Base-by-base conservation (phyloP, 2,329 filamentous ascomycete genomes). In the Paraphaeosphaeria sporulosa region DNA sequence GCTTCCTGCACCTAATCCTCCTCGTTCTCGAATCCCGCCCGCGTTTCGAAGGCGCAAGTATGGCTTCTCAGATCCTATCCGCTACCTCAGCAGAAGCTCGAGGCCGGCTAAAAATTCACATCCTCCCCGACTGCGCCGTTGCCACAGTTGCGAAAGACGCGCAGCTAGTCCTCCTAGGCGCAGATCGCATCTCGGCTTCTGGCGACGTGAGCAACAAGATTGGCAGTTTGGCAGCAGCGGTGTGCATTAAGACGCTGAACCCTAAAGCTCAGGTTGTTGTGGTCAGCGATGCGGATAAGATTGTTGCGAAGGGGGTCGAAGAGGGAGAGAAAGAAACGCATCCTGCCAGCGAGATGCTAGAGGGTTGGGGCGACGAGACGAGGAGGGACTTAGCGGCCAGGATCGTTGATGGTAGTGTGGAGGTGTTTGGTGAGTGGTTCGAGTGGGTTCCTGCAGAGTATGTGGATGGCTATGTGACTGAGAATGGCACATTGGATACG, bases 191-290 rank as follows among this genome's bases (percentile, higher is more conserved):
- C 57, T 84, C 85, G 13, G 71, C 77, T 0, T 71, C 77, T 0
- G 89, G 87, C 1, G 83, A 85, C 32, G 85, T 90, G 19, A 87
- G 84, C 72, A 91, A 91, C 75, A 91, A 91, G 74, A 87, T 83
- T 0, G 89, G 89, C 0, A 89, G 87, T 1, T 74, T 90, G 7
- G 83, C 87, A 0, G 83, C 85, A 1, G 81, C 86, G 0, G 77
- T 90, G 1, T 81, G 84, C 52, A 84, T 85, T 8, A 85, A 81
- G 55, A 73, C 84, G 52, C 73, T 85, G 3, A 80, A 82, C 4
- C 80, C 82, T 0, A 60, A 61, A 0, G 80, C 77, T 12, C 83
- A 81, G 59, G 78, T 89, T 0, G 72, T 89, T 2, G 84, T 87
- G 0, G 64, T 90, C 4, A 84, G 84, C 47, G 86, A 89, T 57